Evolutionary conservation across 2,329 filamentous ascomycete genomes (phyloP), one percentile per base, ranked within the genome.

Genomic region (Fusarium globosum): DNA sequence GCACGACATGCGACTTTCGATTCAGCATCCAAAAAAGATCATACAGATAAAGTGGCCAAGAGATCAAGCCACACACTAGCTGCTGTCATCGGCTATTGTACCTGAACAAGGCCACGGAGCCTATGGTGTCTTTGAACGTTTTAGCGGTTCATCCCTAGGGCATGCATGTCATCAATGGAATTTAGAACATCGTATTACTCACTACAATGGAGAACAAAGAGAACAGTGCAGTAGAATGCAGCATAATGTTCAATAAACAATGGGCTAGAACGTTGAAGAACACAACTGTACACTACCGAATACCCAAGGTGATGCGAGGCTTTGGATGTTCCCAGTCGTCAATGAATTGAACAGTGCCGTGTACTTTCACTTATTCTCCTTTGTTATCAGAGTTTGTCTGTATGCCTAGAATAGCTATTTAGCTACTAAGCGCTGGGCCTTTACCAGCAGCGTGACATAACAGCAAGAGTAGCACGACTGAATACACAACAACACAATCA

Each of bases 21-120:
- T 59, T 51, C 33, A 59, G 56, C 42, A 59, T 38, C 21, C 42
- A 59, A 51, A 59, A 51, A 59, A 59, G 33, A 59, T 51, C 20
- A 23, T 58, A 36, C 55, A 35, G n/a, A 57, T 48, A 48, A 48
- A 35, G 30, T 48, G 55, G 39, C 11, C 30, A 49, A 58, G 55
- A 11, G 33, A 58, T 53, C 41, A 49, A 58, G 41, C 41, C 55
- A 49, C 55, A n/a, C n/a, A 49, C 41, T 58, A 58, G 30, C 43
- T 49, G 36, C 36, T 42, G 52, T 53, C 55, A 49, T 15, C 20
- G 30, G 41, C 20, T 28, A n/a, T 36, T 28, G 41, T 49, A n/a
- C 55, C 30, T 49, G 41, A 36, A 49, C 30, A 49, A 35, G n/a
- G 23, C 15, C 41, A 57, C 39, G 53, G n/a, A 35, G 53, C 21